Base-by-base conservation (phyloP, 495 filamentous ascomycete genomes). In the Penicillium paradoxum region DNA sequence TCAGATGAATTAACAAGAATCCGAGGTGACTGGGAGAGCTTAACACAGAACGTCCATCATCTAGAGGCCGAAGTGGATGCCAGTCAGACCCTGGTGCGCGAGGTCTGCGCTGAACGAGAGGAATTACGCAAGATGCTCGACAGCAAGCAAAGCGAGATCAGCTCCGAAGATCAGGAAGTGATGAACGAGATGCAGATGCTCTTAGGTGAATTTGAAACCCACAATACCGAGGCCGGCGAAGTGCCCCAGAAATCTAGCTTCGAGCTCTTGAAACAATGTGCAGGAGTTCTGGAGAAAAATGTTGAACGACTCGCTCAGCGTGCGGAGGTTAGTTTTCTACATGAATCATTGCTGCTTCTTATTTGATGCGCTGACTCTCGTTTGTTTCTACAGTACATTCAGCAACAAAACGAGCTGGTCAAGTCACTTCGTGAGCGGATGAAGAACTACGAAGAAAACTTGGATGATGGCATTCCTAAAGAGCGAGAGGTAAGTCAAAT, bases 331-430 rank as follows among this genome's bases (percentile, higher is more conserved):
- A 62, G 68, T 69, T 39, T 43, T 32, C 14, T 25, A 24, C 24
- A 43, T 44, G 39, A 2, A 47, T 40, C 15, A 8, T 24, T 34
- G 14, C 18, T 37, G 10, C 3, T 45, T 25, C 50, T 21, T 46
- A 14, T 37, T 22, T 37, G 15, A 6, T 41, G 30, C 57, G 34
- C 57, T 65, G 49, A 67, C 32, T 14, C 24, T 25, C 9, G 46
- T 40, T 36, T 37, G 8, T 4, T 8, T 24, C n/a, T 49, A 44
- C 57, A 83, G 82, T 79, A 84, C 59, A 82, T 83, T 58, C 73
- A 82, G 53, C 78, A 80, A 51, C 82, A 83, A 66, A 80, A 83
- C 39, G 68, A 72, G 30, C 71, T 80, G 45, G 82, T 84, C 67
- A 79, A 79, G 62, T 76, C 79, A 27, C 73, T 85, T 15, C 77